These are phyloP conservation scores for Aspergillus indologenus DNA, from an alignment of 495 filamentous ascomycete species.

Conservation along the genomic window DNA sequence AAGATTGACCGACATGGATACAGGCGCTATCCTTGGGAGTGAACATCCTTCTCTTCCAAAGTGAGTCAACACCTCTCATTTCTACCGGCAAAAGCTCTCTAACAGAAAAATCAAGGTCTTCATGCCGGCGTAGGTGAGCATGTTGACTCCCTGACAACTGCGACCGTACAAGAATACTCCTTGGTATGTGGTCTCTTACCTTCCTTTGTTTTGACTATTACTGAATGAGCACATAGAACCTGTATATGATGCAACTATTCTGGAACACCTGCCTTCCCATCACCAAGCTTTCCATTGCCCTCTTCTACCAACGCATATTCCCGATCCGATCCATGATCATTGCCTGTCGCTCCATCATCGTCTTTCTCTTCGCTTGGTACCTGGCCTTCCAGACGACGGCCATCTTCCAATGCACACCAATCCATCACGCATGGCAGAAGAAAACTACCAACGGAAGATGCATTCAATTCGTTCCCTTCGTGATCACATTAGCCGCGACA, in stretches of 20 bases:
- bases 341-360: background rate
- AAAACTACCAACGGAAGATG: background rate
- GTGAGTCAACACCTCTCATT: background rate
- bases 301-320: constrained; percentile 5
- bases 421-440: background rate
- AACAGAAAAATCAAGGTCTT: background rate
- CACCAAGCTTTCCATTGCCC: constrained; percentile 1
- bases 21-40: background rate
- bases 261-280: constrained; percentile 4
- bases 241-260: background rate
- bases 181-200: background rate
- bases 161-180: background rate
- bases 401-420: background rate
- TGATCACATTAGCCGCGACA: background rate
- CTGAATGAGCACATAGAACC: background rate
- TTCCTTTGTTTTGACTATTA: background rate
- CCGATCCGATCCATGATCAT: background rate
- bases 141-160: background rate
- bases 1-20: background rate
- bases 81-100: background rate
- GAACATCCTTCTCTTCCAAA: background rate
- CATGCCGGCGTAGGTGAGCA: constrained; percentile 1
- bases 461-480: constrained; percentile 1
- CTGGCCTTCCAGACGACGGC: constrained; percentile 3
- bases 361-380: background rate